phyloP scores from a whole-genome alignment of 352 stramenopile species.

The Pythium apleroticum region DNA sequence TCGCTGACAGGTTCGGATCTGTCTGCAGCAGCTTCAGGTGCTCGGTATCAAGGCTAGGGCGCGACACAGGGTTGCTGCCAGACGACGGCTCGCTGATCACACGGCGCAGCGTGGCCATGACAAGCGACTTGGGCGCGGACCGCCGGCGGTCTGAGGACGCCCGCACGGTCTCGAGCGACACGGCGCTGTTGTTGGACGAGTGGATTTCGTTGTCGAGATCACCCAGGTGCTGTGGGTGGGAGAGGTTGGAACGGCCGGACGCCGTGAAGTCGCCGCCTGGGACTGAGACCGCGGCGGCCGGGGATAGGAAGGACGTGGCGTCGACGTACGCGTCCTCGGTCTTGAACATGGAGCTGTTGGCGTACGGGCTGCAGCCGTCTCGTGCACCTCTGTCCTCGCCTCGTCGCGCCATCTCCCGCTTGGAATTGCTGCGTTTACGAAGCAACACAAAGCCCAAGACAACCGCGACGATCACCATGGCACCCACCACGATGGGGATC shows the following conservation, averaged over 20 bases:
- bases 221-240: not conserved
- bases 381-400: not conserved
- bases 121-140: conserved; percentile 19
- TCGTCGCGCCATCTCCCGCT: not conserved
- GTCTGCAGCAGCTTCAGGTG: conserved; percentile 32
- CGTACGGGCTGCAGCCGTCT: conserved; percentile 21
- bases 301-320: conserved; percentile 21
- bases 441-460: conserved; percentile 25
- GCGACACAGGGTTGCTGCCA: conserved; percentile 5
- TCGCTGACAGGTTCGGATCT: conserved; percentile 27
- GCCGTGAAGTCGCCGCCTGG: not conserved
- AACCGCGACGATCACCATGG: conserved; percentile 16
- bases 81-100: conserved; percentile 25
- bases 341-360: conserved; percentile 21
- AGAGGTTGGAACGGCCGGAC: not conserved
- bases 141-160: conserved; percentile 19
- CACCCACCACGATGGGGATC: conserved; percentile 26
- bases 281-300: conserved; percentile 8
- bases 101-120: conserved; percentile 25
- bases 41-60: conserved; percentile 27
- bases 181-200: conserved; percentile 23
- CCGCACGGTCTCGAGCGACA: conserved; percentile 10
- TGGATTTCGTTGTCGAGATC: conserved; percentile 23
- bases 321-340: conserved; percentile 25
- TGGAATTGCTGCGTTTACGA: conserved; percentile 21